Base-by-base conservation (phyloP, 176 grass and related monocot genomes). In the Pontederia crassipes region DNA sequence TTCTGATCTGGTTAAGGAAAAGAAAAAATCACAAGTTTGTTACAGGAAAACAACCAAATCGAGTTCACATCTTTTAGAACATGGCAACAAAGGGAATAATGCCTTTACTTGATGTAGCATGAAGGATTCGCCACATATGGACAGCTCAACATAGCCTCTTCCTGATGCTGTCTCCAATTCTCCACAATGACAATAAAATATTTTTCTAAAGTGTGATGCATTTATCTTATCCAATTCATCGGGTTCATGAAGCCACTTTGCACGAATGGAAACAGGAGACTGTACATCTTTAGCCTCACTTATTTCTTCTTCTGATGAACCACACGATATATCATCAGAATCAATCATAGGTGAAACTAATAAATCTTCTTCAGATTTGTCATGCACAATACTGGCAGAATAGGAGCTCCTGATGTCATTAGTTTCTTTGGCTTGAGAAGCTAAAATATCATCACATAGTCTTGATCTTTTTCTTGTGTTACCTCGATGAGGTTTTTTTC, bases 101-200 rank as follows among this genome's bases (percentile, higher is more conserved):
- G 12, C 47, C 17, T 45, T 79, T 69, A 92, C 93, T 87, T 92
- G 93, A 79, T 98, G 93, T 64, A 92, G 74, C 93, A 98, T 98
- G 70, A 98, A 92, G 52, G 93, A 98, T 86, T 79, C 79, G 40
- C 93, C 93, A 8, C 87, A 89, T 69, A 92, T 81, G 26, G 59
- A 85, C 58, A 98, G 54, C 73, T 92, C 93, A 51, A 98, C 84
- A 81, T 85, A 89, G 27, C 81, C 80, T 45, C 55, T 74, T 57
- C 84, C 79, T 16, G 77, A 92, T 49, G 71, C 88, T 72, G 45
- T 89, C 71, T 86, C 84, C 73, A 89, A 40, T 55, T 76, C 74
- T 54, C 93, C 79, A 63, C 93, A 89, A 11, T 81, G 89, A 62
- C 67, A 92, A 18, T 61, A 74, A 59, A 92, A 70, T 49, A 98